Conservation (phyloP, 306 rosid species). For the Glycine tomentella region DNA sequence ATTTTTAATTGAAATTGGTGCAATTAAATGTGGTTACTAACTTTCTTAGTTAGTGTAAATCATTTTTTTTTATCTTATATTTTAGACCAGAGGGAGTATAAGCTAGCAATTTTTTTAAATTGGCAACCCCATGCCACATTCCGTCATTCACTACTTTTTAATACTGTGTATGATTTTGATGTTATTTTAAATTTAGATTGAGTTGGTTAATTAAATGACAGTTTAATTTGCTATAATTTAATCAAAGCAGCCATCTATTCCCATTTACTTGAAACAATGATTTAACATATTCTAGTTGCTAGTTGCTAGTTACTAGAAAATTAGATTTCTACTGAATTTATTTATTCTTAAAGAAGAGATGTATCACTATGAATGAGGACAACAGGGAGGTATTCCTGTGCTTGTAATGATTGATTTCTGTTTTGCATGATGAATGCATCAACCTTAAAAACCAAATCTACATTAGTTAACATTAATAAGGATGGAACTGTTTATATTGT, state of each 20-base stretch:
- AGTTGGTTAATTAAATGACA: neutral
- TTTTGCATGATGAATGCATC: neutral
- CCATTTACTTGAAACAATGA: neutral
- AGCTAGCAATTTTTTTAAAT: neutral
- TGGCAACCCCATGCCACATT: neutral
- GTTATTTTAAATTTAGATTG: conserved; percentile 1
- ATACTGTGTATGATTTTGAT: neutral
- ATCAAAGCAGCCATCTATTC: neutral
- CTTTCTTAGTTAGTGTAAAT: too few relatives aligned
- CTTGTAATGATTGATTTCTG: conserved; percentile 2
- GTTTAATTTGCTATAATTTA: neutral
- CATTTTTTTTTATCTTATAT: too few relatives aligned
- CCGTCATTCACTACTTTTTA: neutral
- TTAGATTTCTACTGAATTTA: neutral
- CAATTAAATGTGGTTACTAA: too few relatives aligned
- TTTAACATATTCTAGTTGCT: neutral
- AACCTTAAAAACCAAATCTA: neutral
- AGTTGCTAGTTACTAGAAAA: neutral
- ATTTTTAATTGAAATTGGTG: too few relatives aligned
- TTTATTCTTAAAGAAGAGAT: neutral
- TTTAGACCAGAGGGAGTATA: too few relatives aligned
- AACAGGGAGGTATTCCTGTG: neutral
- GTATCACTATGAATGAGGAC: neutral
- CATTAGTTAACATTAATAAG: too few relatives aligned
- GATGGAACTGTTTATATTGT: too few relatives aligned